Evolutionary conservation across 1,139 yeast genomes (phyloP), one percentile per base, ranked within the genome.

Genomic region (Yamadazyma blattariae): DNA sequence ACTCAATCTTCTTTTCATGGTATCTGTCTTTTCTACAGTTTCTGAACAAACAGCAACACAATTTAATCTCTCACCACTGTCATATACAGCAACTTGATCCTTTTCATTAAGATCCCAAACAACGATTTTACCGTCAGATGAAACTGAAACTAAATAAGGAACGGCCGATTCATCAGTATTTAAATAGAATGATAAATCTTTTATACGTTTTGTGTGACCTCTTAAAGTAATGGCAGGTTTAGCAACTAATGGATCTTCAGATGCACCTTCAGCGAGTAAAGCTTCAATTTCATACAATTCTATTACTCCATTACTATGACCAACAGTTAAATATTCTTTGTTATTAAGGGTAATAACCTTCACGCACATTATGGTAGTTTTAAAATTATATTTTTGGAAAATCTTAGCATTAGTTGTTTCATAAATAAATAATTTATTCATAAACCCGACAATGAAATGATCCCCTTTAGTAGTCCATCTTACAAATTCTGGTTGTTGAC

Each of bases 41-140:
- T 92, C 98, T 19, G 86, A 77, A 32, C 92, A 81, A 19, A 85
- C 75, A 11, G 82, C 76, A 13, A 89, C 82, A 63, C 96, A 90
- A 57, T 88, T 92, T 44, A 92, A 73, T 52, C 98, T 74, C 61
- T 92, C 97, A n/a, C 95, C 95, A 18, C 94, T 77, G 46, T 82
- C 88, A 57, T 89, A 90, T 2, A 88, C 94, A 0, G 97, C 97
- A 16, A 88, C 73, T 58, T 89, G 96, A 49, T 86, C 95, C 48
- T 73, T 72, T 1, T 65, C 52, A 2, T 46, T 41, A 51, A 90
- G 63, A 53, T 89, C 85, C 96, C 97, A 92, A 3, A 92, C 82
- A 11, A 90, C 95, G 37, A 92, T 81, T 51, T 78, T 84, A 26
- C 98, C 97, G 57, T 92, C 97, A 0, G 97, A 87, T 0, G 96